Conservation (phyloP, 805 yeast species). For the Starmerella kuoi region DNA sequence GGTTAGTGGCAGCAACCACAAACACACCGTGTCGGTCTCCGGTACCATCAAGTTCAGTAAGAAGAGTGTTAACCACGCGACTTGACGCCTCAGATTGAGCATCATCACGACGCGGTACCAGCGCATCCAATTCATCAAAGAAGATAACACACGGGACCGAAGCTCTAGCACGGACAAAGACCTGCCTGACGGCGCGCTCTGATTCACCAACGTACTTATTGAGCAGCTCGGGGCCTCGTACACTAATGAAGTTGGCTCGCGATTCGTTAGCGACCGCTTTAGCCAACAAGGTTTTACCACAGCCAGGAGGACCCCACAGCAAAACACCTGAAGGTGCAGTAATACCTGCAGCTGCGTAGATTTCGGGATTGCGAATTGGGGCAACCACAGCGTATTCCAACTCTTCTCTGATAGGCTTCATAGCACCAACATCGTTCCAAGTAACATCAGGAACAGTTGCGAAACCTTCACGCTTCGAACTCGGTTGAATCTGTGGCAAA, state of each 20-base stretch:
- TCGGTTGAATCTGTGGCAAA: slow-evolving; percentile 86
- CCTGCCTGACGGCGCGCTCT: slow-evolving; percentile 87
- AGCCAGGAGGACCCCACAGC: slow-evolving; percentile 99
- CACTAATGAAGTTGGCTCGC: slow-evolving; percentile 87
- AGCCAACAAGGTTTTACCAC: slow-evolving; percentile 92
- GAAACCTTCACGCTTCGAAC: slow-evolving; percentile 95
- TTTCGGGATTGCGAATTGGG: slow-evolving; percentile 85
- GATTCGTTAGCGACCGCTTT: slow-evolving; percentile 98
- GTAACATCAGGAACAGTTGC: slow-evolving; percentile 97
- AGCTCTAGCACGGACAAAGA: slow-evolving; percentile 82
- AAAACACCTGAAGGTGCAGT: slow-evolving; percentile 94
- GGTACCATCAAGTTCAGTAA: slow-evolving; percentile 90
- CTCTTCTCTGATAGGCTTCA: slow-evolving; percentile 68
- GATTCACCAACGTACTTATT: slow-evolving; percentile 96
- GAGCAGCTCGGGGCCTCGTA: slow-evolving; percentile 88
- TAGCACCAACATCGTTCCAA: slow-evolving; percentile 91
- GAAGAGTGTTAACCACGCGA: slow-evolving; percentile 83
- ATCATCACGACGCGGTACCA: slow-evolving; percentile 88
- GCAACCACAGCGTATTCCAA: slow-evolving; percentile 95
- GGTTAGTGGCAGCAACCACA: slow-evolving; percentile 91
- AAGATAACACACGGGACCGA: slow-evolving; percentile 89
- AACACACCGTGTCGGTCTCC: slow-evolving; percentile 87
- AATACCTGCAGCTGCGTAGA: slow-evolving; percentile 81
- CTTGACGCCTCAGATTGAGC: slow-evolving; percentile 80
- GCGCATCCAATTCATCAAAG: slow-evolving; percentile 90